Evolutionary conservation across 345 rosid species (phyloP).

Genomic region (Viola odorata): DNA sequence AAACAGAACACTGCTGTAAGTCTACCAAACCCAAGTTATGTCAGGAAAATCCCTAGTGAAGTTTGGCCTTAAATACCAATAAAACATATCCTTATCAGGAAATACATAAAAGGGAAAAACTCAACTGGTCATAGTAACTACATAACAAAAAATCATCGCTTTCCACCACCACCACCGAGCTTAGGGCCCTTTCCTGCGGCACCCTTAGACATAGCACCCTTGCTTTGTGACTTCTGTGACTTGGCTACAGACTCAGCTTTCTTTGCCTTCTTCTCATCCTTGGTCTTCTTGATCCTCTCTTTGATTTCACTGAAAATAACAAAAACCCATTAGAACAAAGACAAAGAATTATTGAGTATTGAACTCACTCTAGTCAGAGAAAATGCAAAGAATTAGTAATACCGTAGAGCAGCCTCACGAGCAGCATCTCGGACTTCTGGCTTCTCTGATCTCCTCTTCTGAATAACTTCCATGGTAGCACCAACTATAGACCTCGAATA

Average conservation of each 20-base stretch:
- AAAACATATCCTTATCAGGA: not conserved
- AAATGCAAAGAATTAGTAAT: not conserved
- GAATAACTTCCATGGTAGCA: slow-evolving; percentile 65
- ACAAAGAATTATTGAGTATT: not conserved
- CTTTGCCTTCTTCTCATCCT: slow-evolving; percentile 85
- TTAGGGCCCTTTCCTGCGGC: slow-evolving; percentile 52
- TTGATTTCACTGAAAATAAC: slow-evolving; percentile 53
- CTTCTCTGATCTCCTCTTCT: slow-evolving; percentile 59
- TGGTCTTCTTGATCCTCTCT: slow-evolving; percentile 77
- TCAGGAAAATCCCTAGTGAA: not conserved
- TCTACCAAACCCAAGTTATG: not conserved
- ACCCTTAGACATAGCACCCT: slow-evolving; percentile 42
- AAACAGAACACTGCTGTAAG: not conserved
- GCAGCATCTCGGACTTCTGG: slow-evolving; percentile 74
- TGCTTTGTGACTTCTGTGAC: slow-evolving; percentile 48
- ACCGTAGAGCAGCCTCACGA: slow-evolving; percentile 56
- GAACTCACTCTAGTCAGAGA: not conserved
- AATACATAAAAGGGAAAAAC: not conserved
- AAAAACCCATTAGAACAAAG: not conserved
- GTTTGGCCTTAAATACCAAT: not conserved
- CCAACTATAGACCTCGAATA: slow-evolving; percentile 73
- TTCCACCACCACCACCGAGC: slow-evolving; percentile 81
- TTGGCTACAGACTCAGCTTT: slow-evolving; percentile 57
- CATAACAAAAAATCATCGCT: slow-evolving; percentile 31
- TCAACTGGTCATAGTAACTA: not conserved